Evolutionary conservation across 23 red algal species (phyloP).

Genomic region (Porphyridium purpureum): DNA sequence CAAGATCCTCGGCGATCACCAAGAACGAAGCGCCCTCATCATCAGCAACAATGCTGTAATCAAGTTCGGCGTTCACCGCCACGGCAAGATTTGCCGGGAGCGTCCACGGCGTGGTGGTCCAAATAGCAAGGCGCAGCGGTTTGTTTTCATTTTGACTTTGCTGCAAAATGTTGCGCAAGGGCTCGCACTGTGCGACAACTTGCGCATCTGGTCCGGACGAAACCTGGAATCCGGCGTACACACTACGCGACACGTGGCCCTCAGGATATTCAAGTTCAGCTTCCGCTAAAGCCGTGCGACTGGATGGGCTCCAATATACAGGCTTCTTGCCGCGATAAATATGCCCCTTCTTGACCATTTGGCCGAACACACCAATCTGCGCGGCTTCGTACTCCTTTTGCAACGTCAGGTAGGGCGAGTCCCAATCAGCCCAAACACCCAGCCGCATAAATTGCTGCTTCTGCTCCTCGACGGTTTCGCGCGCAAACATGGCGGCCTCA

Average conservation of each 20-base stretch:
- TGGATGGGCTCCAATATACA: constrained; percentile 92
- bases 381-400: constrained; percentile 79
- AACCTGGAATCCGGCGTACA: constrained; percentile 58
- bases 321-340: constrained; percentile 92
- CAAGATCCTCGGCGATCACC: constrained; percentile 52
- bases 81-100: constrained; percentile 89
- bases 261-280: constrained; percentile 97
- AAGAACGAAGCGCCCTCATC: constrained; percentile 17
- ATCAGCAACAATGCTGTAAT: constrained; percentile 26
- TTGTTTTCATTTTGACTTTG: no score
- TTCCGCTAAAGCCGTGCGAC: constrained; percentile 82
- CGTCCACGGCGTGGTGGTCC: constrained; percentile 99
- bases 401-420: constrained; percentile 76
- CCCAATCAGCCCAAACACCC: constrained; percentile 93
- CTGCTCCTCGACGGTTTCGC: constrained; percentile 54
- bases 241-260: constrained; percentile 63
- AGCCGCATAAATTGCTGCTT: constrained; percentile 52
- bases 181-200: no score
- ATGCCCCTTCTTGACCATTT: constrained; percentile 73
- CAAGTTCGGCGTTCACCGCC: constrained; percentile 44
- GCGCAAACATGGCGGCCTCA: constrained; percentile 52
- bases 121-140: constrained; percentile 29
- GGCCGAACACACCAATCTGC: constrained; percentile 88
- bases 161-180: no score
- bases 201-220: no score